Conservation (phyloP, 345 rosid species). For the Heritiera fomes region DNA sequence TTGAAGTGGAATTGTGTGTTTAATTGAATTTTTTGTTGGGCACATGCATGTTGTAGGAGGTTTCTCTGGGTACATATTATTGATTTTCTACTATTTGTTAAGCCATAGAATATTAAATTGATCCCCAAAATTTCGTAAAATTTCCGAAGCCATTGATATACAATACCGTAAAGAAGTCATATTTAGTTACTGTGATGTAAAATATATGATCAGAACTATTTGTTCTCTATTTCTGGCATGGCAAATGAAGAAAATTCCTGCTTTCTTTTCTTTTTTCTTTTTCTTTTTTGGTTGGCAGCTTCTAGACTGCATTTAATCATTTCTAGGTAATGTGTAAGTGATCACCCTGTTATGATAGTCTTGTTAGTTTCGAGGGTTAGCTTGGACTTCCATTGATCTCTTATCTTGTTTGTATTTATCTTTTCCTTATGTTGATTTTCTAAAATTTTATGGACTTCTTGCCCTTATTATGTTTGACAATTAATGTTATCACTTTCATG, state of each 20-base stretch:
- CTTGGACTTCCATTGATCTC: background rate
- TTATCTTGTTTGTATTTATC: background rate
- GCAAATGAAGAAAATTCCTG: background rate
- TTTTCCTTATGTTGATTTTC: background rate
- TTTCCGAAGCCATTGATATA: background rate
- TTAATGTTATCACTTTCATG: conserved; percentile 28
- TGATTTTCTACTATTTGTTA: background rate
- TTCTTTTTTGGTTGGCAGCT: conserved; percentile 4
- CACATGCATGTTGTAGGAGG: background rate
- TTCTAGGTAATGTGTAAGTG: background rate
- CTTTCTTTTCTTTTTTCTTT: background rate
- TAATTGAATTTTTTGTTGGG: conserved; percentile 8
- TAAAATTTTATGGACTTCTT: background rate
- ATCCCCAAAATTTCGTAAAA: background rate
- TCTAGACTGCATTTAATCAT: background rate
- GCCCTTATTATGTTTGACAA: background rate
- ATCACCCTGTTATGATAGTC: background rate
- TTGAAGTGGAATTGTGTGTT: conserved; percentile 18
- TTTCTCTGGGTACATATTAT: background rate
- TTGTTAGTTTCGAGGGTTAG: background rate
- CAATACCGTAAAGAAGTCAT: background rate
- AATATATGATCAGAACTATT: background rate
- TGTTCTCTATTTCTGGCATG: background rate
- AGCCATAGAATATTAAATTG: background rate
- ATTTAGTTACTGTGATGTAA: background rate